These are phyloP conservation scores for Pseudohalonectria lignicola DNA, from an alignment of 2,329 filamentous ascomycete species.

Conservation along the genomic window DNA sequence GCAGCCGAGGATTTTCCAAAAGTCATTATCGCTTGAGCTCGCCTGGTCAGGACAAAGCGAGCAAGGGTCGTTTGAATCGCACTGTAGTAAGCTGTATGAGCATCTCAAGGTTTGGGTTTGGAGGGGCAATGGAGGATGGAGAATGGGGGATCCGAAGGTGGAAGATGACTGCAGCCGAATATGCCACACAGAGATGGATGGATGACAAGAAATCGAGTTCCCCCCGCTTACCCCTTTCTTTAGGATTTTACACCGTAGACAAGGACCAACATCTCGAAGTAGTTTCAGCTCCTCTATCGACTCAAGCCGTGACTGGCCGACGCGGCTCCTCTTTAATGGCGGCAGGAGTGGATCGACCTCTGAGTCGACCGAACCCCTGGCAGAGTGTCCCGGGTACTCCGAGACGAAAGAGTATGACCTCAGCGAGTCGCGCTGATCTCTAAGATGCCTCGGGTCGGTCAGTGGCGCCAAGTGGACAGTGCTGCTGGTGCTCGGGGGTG, in stretches of 20 bases:
- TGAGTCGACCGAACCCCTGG: slow-evolving; percentile 30
- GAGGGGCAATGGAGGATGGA: too few species aligned
- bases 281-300: slow-evolving; percentile 46
- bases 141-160: too few species aligned
- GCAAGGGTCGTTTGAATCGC: slow-evolving; percentile 39
- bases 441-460: slow-evolving; percentile 15
- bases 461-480: slow-evolving; percentile 22
- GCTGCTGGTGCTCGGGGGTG: slow-evolving; percentile 16
- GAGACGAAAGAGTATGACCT: slow-evolving; percentile 27
- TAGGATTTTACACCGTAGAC: slow-evolving; percentile 37
- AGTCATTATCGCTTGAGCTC: slow-evolving; percentile 22
- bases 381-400: slow-evolving; percentile 22
- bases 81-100: too few species aligned
- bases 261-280: slow-evolving; percentile 33
- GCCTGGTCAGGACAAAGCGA: slow-evolving; percentile 29
- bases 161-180: too few species aligned
- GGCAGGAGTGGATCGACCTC: slow-evolving; percentile 41
- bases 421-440: slow-evolving; percentile 24
- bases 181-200: too few species aligned
- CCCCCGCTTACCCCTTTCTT: slow-evolving; percentile 38
- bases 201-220: too few species aligned
- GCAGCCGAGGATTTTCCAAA: slow-evolving; percentile 40
- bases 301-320: slow-evolving; percentile 40
- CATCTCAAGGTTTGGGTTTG: not conserved
- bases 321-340: slow-evolving; percentile 40